These are phyloP conservation scores for Capsicum chinense DNA, from an alignment of 257 asterid genomes.

Conservation along the genomic window DNA sequence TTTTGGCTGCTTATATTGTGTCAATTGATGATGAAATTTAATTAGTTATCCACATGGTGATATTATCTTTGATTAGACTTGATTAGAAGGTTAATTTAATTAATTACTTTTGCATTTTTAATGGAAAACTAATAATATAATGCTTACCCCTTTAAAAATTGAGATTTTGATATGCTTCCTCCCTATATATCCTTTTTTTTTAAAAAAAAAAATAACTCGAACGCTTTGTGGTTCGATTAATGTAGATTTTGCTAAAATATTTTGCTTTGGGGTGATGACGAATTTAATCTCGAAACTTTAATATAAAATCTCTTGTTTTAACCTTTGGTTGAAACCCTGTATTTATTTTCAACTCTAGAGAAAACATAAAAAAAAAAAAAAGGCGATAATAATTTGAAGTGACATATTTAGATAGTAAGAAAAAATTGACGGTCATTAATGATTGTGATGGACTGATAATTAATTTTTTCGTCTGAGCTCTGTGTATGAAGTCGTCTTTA, in stretches of 20 bases:
- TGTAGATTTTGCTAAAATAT: background rate
- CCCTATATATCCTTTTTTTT: background rate
- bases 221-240: background rate
- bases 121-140: background rate
- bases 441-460: too few relatives aligned
- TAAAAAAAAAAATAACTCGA: background rate
- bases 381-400: background rate
- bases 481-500: too few relatives aligned
- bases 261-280: background rate
- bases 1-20: background rate
- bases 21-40: background rate
- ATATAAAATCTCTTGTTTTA: background rate
- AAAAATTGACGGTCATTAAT: too few relatives aligned
- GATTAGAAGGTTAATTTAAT: background rate
- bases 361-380: background rate
- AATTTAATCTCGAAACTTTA: background rate
- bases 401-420: background rate
- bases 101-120: background rate
- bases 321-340: too few relatives aligned
- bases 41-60: background rate
- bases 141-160: background rate
- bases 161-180: background rate
- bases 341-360: background rate
- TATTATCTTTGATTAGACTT: background rate
- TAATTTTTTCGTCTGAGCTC: too few relatives aligned